Conservation (phyloP, 495 filamentous ascomycete species). For the Podospora pseudoanserina region DNA sequence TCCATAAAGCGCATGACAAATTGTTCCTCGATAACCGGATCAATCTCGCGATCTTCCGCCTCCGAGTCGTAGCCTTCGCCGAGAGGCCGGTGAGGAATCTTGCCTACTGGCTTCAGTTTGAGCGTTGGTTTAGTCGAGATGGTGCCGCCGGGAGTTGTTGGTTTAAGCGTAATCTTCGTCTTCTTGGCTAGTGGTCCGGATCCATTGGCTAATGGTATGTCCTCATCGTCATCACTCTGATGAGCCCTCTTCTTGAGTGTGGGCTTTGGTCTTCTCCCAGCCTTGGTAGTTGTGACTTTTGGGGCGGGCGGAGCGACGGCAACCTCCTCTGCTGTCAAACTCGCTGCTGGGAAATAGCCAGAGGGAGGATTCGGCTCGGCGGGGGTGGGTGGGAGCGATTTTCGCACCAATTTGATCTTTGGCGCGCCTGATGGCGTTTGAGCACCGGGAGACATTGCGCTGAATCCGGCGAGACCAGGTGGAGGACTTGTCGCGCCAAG, state of each 20-base stretch:
- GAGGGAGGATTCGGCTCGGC: conserved; percentile 26
- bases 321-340: neutral
- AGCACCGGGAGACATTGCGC: conserved; percentile 25
- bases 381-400: conserved; percentile 47
- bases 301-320: conserved; percentile 17
- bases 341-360: neutral
- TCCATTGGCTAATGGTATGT: conserved; percentile 34
- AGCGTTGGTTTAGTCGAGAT: conserved; percentile 32
- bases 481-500: neutral
- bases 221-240: conserved; percentile 42
- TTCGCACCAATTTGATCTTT: conserved; percentile 52
- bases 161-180: conserved; percentile 39
- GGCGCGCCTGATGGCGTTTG: conserved; percentile 39
- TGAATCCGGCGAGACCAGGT: neutral
- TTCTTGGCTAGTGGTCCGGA: conserved; percentile 36
- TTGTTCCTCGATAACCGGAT: conserved; percentile 82
- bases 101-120: conserved; percentile 43
- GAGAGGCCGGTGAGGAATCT: conserved; percentile 58
- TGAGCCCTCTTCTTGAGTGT: conserved; percentile 45
- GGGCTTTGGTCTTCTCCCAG: conserved; percentile 46
- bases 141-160: conserved; percentile 13
- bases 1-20: conserved; percentile 86
- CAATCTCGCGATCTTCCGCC: conserved; percentile 80
- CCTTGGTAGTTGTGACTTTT: conserved; percentile 43
- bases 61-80: conserved; percentile 98